Base-by-base conservation (phyloP, 2,329 filamentous ascomycete species). In the Aspergillus japonicus region DNA sequence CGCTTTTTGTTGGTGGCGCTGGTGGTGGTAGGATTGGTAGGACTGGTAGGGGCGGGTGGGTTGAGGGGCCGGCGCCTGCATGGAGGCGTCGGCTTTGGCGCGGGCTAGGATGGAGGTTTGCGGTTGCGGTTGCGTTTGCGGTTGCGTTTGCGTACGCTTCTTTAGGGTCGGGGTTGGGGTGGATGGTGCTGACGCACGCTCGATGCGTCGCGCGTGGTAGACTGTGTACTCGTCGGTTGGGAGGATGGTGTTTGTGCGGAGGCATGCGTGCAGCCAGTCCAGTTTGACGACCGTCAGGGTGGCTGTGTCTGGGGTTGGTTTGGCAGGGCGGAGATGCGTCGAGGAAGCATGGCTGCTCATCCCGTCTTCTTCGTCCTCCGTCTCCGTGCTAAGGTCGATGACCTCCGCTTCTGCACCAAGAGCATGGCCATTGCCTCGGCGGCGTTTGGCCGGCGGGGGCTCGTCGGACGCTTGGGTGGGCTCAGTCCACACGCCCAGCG, bases 401-500 rank as follows among this genome's bases (percentile, higher is more conserved):
- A 67, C 58, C 26, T 68, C 67, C 1, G 29, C 57, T 29, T 29
- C 23, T 23, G 2, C 3, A 4, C 23, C 3, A 3, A 23, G 2
- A 49, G 39, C 31, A n/a, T 31, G 29, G 26, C 35, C 50, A 23
- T 61, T 57, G 19, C 70, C 39, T 11, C 70, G 70, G 8, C 66
- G 67, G 47, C 70, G 67, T 58, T 78, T 78, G 3, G 39, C 42
- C 6, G 71, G 65, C 2, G 66, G 66, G 26, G 66, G 49, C 10
- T 35, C 3, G 12, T 31, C 2, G 1, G 16, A 7, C 4, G 47
- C 39, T 26, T 26, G 7, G 24, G 29, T 69, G 56, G 53, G 80
- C 75, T 54, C 73, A 47, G 77, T 79, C 72, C 74, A 78, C 2
- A 96, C 66, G 14, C 86, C 87, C 50, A 85, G 83, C 6, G 85